phyloP scores from a whole-genome alignment of 2,329 filamentous ascomycete genomes.

The Calonectria pteridis region DNA sequence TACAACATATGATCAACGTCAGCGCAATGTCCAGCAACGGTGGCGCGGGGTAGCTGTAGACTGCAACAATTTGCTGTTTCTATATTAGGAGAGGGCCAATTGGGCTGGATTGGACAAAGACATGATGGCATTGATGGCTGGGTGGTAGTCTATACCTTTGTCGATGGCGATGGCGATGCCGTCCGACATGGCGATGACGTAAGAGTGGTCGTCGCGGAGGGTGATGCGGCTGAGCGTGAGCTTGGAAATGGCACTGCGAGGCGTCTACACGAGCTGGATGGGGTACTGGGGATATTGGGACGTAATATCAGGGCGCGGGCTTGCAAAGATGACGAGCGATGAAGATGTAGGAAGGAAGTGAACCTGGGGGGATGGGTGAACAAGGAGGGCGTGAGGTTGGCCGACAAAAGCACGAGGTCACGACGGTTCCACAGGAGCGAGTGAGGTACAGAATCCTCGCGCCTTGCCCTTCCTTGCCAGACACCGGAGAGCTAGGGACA shows the following conservation, averaged over 20 bases:
- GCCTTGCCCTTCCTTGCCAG: constrained; percentile 13
- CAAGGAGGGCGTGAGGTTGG: constrained; percentile 42
- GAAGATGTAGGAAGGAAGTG: constrained; percentile 32
- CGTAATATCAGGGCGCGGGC: constrained; percentile 21
- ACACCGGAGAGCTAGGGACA: constrained; percentile 28
- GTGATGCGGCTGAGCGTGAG: constrained; percentile 27
- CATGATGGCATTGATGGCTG: constrained; percentile 27
- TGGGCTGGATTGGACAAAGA: constrained; percentile 18
- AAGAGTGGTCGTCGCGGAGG: constrained; percentile 41
- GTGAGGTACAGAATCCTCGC: constrained; percentile 20
- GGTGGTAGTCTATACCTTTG: constrained; percentile 49
- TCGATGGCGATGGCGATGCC: constrained; percentile 50
- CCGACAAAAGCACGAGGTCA: constrained; percentile 44
- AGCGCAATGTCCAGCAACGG: constrained; percentile 13
- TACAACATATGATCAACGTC: constrained; percentile 35
- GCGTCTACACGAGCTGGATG: constrained; percentile 26
- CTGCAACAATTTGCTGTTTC: neutral
- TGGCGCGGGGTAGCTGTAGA: neutral
- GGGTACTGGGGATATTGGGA: constrained; percentile 22
- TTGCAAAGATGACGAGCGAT: constrained; percentile 28
- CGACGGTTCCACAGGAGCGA: constrained; percentile 45
- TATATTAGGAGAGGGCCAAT: constrained; percentile 33
- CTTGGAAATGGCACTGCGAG: constrained; percentile 22
- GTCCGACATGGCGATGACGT: constrained; percentile 53
- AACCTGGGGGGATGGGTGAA: constrained; percentile 36